phyloP scores from a whole-genome alignment of 306 rosid genomes.

The Vigna hirtella region DNA sequence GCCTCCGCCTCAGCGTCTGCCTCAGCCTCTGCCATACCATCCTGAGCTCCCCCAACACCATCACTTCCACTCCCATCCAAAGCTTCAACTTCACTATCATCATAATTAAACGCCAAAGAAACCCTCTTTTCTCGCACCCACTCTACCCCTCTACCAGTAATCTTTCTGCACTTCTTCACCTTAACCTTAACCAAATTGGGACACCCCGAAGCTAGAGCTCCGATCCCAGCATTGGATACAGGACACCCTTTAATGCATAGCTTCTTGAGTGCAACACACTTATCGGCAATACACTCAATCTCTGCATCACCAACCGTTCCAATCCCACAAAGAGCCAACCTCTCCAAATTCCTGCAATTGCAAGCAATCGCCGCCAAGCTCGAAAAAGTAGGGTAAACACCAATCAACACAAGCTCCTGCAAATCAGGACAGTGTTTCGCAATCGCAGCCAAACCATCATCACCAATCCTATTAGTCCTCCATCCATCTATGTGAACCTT shows the following conservation, averaged over 20 bases:
- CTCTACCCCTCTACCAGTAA: constrained; percentile 63
- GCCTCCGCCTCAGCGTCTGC: constrained; percentile 40
- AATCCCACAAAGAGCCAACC: constrained; percentile 85
- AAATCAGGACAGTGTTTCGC: constrained; percentile 67
- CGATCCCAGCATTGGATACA: constrained; percentile 70
- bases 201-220: constrained; percentile 74
- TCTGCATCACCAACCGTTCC: constrained; percentile 76
- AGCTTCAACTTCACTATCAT: constrained; percentile 56
- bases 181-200: constrained; percentile 85
- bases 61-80: constrained; percentile 56
- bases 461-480: constrained; percentile 79
- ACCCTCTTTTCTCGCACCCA: constrained; percentile 71
- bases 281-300: constrained; percentile 73
- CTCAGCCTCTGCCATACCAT: constrained; percentile 38
- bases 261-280: constrained; percentile 75
- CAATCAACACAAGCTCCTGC: constrained; percentile 84
- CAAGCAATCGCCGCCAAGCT: constrained; percentile 66
- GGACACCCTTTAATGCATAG: constrained; percentile 89
- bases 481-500: constrained; percentile 92
- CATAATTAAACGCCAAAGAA: constrained; percentile 68
- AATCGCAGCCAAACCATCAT: constrained; percentile 70
- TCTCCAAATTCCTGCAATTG: constrained; percentile 70
- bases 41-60: constrained; percentile 49
- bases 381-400: constrained; percentile 65
- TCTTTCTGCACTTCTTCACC: constrained; percentile 79